A percentile compares a stretch with the other conserved stretches of the same genome.
Conservation (phyloP, 176 grass and related monocot genomes). For the Carex kokanica region DNA sequence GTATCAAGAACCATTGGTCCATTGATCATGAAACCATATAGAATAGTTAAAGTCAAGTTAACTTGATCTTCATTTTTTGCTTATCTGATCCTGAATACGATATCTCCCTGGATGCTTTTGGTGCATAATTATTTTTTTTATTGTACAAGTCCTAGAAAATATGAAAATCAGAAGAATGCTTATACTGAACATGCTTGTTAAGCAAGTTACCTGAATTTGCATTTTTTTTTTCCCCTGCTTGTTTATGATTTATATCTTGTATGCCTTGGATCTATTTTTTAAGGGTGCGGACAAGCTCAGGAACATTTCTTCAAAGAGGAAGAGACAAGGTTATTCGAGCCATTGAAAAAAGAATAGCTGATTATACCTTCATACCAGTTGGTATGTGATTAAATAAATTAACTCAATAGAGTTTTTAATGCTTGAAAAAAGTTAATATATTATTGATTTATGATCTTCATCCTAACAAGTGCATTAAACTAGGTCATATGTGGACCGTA, state of each 20-base stretch:
- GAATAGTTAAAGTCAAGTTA: neutral
- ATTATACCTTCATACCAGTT: constrained; percentile 84
- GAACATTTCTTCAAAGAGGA: constrained; percentile 75
- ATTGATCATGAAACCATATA: neutral
- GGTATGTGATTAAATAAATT: constrained; percentile 32
- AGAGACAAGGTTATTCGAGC: constrained; percentile 71
- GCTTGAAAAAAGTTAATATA: neutral
- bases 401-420: neutral
- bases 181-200: neutral
- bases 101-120: neutral
- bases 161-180: neutral
- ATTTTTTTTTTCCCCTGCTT: neutral
- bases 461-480: neutral
- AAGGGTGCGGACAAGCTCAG: constrained; percentile 91
- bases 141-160: neutral
- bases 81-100: neutral
- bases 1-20: neutral
- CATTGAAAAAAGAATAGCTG: constrained; percentile 92
- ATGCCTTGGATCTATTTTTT: constrained; percentile 8
- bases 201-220: neutral
- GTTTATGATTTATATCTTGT: neutral
- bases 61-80: neutral
- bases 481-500: neutral
- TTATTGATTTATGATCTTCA: neutral
- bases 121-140: no score